Base-by-base conservation (phyloP, 331 rosid species). In the Malus hybrid region DNA sequence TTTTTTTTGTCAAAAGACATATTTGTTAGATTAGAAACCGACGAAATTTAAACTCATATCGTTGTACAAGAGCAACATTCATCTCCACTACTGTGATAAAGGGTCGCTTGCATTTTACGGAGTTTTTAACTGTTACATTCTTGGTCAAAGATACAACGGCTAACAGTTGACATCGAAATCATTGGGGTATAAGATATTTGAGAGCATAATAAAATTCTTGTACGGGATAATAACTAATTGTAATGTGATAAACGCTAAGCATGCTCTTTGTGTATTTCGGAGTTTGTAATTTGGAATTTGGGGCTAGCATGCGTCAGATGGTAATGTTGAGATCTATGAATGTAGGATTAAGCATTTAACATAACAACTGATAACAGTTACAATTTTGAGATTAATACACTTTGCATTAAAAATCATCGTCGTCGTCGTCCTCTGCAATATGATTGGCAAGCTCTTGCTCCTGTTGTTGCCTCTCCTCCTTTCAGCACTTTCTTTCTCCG, bases 401-500 rank as follows among this genome's bases (percentile, higher is more conserved):
- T 66, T 10, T 1, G 70, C 50, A n/a, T 66, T 33, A 66, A 66
- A 66, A 66, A n/a, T 66, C 70, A 6, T 65, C 70, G 28, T 65
- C 48, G 2, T 65, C 70, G 9, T n/a, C 70, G 15, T 65, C 70
- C 31, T 66, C 70, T 11, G 70, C 28, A 66, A 66, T 66, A 66
- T 34, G 70, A 15, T 66, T 66, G 70, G 70, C 70, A 65, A 65
- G 70, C 70, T 66, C 70, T 34, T 34, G 52, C 52, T 66, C 70
- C 22, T 34, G 70, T 66, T 66, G 70, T 36, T 66, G 70, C 39
- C 73, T 48, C 61, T 69, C 33, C 61, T 50, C 61, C 60, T 46
- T 22, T 69, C 60, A 48, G 73, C 73, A 34, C 70, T 66, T 8
- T 66, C 70, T n/a, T 66, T 66, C 70, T 66, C 70, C 60, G 56